Evolutionary conservation across 1,284 basidiomycete genomes (phyloP).

Genomic region (Cryptococcus amylolentus): DNA sequence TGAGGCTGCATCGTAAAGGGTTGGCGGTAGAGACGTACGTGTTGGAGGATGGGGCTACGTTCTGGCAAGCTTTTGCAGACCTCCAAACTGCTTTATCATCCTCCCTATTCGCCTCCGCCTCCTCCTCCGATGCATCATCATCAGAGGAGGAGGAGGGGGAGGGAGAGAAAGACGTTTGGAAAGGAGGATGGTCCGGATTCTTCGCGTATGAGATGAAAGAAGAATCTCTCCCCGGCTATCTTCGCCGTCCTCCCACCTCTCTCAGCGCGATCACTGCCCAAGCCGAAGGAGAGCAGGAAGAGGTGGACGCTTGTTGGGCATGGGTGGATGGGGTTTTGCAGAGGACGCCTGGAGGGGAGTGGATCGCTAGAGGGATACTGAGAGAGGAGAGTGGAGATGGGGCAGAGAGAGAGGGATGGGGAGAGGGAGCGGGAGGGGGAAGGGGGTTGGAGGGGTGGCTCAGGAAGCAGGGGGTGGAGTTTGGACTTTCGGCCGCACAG

Average conservation of each 20-base stretch:
- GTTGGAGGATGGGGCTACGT: slow-evolving; percentile 29
- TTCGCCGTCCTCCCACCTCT: too few relatives aligned
- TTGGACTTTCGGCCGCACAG: slow-evolving; percentile 24
- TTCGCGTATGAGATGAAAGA: slow-evolving; percentile 58
- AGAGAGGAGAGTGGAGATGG: slow-evolving; percentile 4
- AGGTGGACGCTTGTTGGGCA: slow-evolving; percentile 46
- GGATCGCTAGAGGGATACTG: slow-evolving; percentile 50
- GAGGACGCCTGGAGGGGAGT: slow-evolving; percentile 43
- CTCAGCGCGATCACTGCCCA: too few relatives aligned
- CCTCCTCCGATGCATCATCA: background rate
- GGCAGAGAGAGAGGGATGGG: slow-evolving; percentile 20
- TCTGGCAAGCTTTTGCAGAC: slow-evolving; percentile 45
- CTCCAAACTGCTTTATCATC: slow-evolving; percentile 24
- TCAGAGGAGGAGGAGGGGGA: background rate
- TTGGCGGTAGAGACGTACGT: slow-evolving; percentile 1
- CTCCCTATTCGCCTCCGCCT: background rate
- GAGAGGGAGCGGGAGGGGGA: slow-evolving; percentile 25
- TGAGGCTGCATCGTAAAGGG: slow-evolving; percentile 24
- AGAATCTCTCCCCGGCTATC: slow-evolving; percentile 50
- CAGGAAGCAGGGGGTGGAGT: slow-evolving; percentile 18
- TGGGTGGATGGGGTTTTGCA: slow-evolving; percentile 51
- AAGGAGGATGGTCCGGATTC: slow-evolving; percentile 55
- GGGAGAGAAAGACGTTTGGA: slow-evolving; percentile 33
- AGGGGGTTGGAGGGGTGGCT: slow-evolving; percentile 37
- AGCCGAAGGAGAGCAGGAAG: slow-evolving; percentile 5